Conservation (phyloP, 345 rosid genomes). For the Cardamine chenopodiifolia region DNA sequence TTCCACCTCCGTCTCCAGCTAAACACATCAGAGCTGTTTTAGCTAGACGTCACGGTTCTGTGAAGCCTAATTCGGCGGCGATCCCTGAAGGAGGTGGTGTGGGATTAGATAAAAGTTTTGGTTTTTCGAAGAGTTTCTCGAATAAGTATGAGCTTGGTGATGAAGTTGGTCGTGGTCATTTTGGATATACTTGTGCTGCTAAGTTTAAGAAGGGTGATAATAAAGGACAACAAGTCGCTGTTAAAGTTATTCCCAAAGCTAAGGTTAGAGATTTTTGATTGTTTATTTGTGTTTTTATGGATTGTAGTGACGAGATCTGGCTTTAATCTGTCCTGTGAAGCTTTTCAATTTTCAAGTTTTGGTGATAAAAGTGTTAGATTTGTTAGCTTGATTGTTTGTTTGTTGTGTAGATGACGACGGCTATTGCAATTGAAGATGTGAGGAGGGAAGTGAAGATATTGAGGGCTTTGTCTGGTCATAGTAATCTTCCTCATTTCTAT, state of each 20-base stretch:
- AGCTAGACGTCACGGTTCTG: conserved; percentile 67
- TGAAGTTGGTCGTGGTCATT: conserved; percentile 95
- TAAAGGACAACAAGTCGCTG: conserved; percentile 93
- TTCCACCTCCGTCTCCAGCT: conserved; percentile 98
- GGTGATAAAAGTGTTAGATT: not conserved
- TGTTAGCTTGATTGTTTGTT: not conserved
- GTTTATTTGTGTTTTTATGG: not conserved
- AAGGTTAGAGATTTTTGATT: conserved; percentile 52
- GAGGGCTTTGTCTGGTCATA: conserved; percentile 85
- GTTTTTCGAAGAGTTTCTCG: conserved; percentile 74
- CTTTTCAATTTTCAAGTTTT: conserved; percentile 7
- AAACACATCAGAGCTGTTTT: conserved; percentile 83
- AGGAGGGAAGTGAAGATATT: conserved; percentile 95
- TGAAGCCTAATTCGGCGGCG: conserved; percentile 60
- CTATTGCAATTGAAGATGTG: conserved; percentile 97
- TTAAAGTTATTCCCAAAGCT: conserved; percentile 87
- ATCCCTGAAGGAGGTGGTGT: conserved; percentile 55
- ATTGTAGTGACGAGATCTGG: conserved; percentile 34
- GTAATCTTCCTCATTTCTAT: conserved; percentile 75
- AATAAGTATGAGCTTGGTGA: conserved; percentile 85
- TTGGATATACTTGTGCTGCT: conserved; percentile 91
- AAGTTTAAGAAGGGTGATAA: conserved; percentile 86
- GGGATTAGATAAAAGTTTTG: conserved; percentile 82
- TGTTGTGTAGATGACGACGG: conserved; percentile 84
- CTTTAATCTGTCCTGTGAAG: not conserved